Evolutionary conservation across 1,284 basidiomycete species (phyloP).

Genomic region (Puccinia novopanici): DNA sequence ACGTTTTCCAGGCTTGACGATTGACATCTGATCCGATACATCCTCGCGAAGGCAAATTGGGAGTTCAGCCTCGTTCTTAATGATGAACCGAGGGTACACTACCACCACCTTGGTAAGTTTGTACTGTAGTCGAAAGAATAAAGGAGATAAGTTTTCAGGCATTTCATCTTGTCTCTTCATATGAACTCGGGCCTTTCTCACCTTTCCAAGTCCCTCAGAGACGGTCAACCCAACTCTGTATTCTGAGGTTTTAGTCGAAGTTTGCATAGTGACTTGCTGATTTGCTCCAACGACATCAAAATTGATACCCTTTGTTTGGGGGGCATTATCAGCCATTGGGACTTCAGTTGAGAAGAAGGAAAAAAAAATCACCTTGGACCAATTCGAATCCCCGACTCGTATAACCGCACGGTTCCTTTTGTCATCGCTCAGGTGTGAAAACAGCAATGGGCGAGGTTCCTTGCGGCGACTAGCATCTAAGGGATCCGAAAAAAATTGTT

Average conservation of each 20-base stretch:
- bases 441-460: conserved; percentile 63
- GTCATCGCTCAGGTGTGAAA: conserved; percentile 78
- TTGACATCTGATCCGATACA: conserved; percentile 31
- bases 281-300: conserved; percentile 91
- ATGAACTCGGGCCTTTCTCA: neutral
- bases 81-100: conserved; percentile 50
- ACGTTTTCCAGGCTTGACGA: conserved; percentile 44
- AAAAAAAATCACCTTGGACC: conserved; percentile 74
- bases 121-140: conserved; percentile 14
- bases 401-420: conserved; percentile 82
- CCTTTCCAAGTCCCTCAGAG: conserved; percentile 69
- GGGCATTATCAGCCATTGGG: conserved; percentile 20
- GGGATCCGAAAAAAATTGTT: neutral
- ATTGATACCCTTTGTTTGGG: conserved; percentile 67
- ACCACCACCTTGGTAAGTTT: conserved; percentile 50
- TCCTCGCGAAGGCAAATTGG: conserved; percentile 45
- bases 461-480: conserved; percentile 61
- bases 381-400: conserved; percentile 79
- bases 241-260: conserved; percentile 72
- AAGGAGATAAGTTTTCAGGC: neutral
- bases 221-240: conserved; percentile 88
- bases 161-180: neutral
- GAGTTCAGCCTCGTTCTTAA: conserved; percentile 44
- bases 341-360: neutral
- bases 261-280: conserved; percentile 75